Percentiles rank a stretch among this genome's conserved stretches.
These are phyloP conservation scores for Mycena kentingensis DNA, from an alignment of 768 basidiomycete species.

Conservation along the genomic window DNA sequence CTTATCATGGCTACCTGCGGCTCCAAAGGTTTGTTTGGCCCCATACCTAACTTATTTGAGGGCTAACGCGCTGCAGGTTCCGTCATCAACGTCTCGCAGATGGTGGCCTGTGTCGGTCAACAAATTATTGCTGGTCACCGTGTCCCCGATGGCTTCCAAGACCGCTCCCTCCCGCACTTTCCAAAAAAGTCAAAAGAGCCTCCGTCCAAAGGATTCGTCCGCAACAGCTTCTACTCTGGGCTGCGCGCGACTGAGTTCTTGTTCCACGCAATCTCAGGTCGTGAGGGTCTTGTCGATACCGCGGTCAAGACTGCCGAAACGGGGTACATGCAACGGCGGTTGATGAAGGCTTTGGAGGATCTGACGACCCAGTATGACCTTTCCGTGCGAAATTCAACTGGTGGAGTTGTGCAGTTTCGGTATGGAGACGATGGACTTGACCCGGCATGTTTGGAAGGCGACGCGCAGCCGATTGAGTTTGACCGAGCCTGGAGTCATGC, in stretches of 20 bases:
- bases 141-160: slow-evolving; percentile 98
- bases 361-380: slow-evolving; percentile 94
- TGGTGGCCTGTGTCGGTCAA: slow-evolving; percentile 99
- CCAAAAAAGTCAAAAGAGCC: slow-evolving; percentile 96
- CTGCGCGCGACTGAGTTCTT: slow-evolving; percentile 93
- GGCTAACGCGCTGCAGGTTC: slow-evolving; percentile 56
- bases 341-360: slow-evolving; percentile 99
- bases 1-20: slow-evolving; percentile 99
- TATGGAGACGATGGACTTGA: slow-evolving; percentile 98
- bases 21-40: slow-evolving; percentile 76
- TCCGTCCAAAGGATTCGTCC: slow-evolving; percentile 96
- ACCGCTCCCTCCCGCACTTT: slow-evolving; percentile 98
- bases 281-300: slow-evolving; percentile 98
- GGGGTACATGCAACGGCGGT: slow-evolving; percentile 97
- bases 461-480: slow-evolving; percentile 91
- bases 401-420: slow-evolving; percentile 94
- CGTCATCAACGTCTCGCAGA: slow-evolving; percentile 98
- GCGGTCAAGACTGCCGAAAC: slow-evolving; percentile 99
- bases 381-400: slow-evolving; percentile 91
- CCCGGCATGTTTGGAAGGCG: slow-evolving; percentile 94
- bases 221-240: slow-evolving; percentile 95
- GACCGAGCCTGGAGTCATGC: slow-evolving; percentile 87
- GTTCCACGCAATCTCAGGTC: slow-evolving; percentile 98
- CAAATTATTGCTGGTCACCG: slow-evolving; percentile 98
- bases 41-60: background rate